Conservation (phyloP, 2,329 filamentous ascomycete genomes). For the Dothidotthia symphoricarpi region DNA sequence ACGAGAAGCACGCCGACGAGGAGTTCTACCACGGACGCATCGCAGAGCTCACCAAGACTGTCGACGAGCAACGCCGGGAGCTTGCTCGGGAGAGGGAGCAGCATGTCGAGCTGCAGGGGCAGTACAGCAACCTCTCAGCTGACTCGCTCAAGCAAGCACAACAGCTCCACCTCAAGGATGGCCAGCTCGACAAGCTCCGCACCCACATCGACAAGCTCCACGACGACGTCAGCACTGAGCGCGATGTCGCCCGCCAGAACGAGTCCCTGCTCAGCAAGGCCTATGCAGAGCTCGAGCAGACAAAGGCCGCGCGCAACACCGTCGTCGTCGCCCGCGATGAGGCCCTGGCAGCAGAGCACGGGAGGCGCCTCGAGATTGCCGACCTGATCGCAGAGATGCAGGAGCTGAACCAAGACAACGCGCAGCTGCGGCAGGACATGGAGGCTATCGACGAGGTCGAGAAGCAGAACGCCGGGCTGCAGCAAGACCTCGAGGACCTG, state of each 20-base stretch:
- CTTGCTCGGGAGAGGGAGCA: neutral
- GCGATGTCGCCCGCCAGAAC: neutral
- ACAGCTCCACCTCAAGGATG: neutral
- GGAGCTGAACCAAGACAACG: conserved; percentile 4
- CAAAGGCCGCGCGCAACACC: neutral
- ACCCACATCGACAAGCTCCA: neutral
- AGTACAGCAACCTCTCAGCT: neutral
- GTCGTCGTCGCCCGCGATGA: conserved; percentile 7
- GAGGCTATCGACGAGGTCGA: conserved; percentile 6
- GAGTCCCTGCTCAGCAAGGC: conserved; percentile 5
- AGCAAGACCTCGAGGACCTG: conserved; percentile 14
- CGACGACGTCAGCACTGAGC: conserved; percentile 3
- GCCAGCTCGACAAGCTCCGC: neutral
- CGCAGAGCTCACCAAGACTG: neutral
- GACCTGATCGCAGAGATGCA: conserved; percentile 3
- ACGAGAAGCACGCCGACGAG: neutral
- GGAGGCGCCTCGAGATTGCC: too few species aligned
- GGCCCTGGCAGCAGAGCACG: conserved; percentile 1
- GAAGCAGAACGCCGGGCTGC: conserved; percentile 1
- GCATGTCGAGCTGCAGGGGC: neutral
- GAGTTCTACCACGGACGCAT: conserved; percentile 3
- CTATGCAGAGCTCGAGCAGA: conserved; percentile 7
- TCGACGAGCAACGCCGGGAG: neutral
- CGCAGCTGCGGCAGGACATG: conserved; percentile 6
- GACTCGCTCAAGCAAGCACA: neutral